Conservation (phyloP, 306 rosid species). For the Oemleria cerasiformis region DNA sequence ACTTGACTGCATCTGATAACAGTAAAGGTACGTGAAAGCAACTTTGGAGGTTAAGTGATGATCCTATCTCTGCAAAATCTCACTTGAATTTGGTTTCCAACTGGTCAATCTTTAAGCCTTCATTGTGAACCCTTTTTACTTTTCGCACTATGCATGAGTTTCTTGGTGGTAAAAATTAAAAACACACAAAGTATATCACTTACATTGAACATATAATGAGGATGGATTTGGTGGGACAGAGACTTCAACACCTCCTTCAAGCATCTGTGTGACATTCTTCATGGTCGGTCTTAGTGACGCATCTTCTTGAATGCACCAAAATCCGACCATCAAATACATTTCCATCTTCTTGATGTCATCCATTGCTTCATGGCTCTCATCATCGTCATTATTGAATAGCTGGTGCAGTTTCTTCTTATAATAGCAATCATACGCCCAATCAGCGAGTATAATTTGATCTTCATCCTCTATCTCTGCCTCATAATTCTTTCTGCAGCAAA, state of each 20-base stretch:
- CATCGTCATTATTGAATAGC: constrained; percentile 16
- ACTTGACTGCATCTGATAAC: too few species aligned
- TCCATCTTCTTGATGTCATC: constrained; percentile 24
- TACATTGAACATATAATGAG: neutral
- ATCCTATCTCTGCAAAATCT: too few species aligned
- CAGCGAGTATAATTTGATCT: constrained; percentile 21
- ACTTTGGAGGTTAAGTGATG: too few species aligned
- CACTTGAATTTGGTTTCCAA: too few species aligned
- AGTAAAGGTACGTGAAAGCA: too few species aligned
- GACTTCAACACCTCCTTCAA: too few species aligned
- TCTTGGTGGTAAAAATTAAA: neutral
- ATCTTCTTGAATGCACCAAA: constrained; percentile 44
- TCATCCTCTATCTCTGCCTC: constrained; percentile 15
- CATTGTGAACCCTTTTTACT: too few species aligned
- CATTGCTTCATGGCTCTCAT: constrained; percentile 16
- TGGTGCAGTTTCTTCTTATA: constrained; percentile 8
- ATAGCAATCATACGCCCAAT: constrained; percentile 40
- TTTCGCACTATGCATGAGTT: too few species aligned
- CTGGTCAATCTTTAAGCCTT: too few species aligned
- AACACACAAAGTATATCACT: neutral
- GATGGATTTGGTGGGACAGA: constrained; percentile 8
- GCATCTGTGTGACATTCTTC: too few species aligned
- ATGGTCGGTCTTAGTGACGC: too few species aligned
- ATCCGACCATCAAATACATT: constrained; percentile 28
- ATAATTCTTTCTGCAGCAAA: constrained; percentile 14